phyloP scores from a whole-genome alignment of 176 grass and related monocot genomes.

The Carex kokanica region DNA sequence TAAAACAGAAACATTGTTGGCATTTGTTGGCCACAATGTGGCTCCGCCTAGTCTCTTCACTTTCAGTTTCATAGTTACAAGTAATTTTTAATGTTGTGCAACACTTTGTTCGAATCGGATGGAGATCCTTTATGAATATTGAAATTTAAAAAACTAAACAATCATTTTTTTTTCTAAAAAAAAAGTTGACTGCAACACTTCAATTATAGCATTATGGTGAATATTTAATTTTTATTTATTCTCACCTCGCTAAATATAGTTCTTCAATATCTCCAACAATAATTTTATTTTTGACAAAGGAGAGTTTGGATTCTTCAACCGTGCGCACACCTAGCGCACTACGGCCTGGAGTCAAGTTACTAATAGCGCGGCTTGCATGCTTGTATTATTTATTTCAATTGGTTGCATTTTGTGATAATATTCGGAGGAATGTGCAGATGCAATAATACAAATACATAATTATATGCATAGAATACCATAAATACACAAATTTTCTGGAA shows the following conservation, averaged over 20 bases:
- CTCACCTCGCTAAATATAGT: too few species aligned
- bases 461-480: background rate
- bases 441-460: background rate
- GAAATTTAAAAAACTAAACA: too few species aligned
- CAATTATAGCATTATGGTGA: background rate
- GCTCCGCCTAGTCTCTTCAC: too few species aligned
- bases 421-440: background rate
- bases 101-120: too few species aligned
- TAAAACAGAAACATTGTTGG: too few species aligned
- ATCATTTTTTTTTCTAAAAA: too few species aligned
- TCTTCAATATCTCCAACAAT: background rate
- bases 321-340: background rate
- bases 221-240: too few species aligned
- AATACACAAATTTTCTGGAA: background rate
- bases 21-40: too few species aligned
- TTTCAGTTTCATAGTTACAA: background rate
- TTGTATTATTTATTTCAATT: background rate
- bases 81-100: background rate
- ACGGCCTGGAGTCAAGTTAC: background rate
- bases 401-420: background rate
- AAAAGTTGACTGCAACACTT: background rate
- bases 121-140: too few species aligned
- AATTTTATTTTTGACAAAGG: background rate
- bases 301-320: background rate
- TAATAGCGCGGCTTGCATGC: background rate